A percentile compares a stretch with the other conserved stretches of the same genome.
These are phyloP conservation scores for Fusarium solani-melongenae DNA, from an alignment of 2,329 filamentous ascomycete species.

Conservation along the genomic window DNA sequence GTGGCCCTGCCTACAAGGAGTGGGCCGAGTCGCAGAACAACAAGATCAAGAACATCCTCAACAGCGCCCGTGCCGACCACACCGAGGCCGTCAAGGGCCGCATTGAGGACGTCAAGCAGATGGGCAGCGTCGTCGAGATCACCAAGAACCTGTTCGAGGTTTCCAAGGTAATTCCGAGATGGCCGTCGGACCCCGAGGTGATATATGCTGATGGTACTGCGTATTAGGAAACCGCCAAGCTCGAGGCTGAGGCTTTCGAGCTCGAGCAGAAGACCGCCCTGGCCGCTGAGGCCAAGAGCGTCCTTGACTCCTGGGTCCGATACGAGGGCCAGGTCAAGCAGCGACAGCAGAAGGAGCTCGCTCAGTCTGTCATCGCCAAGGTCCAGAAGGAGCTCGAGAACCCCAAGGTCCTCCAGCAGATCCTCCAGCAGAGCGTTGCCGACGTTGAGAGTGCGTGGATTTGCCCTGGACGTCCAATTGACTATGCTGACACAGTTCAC, in stretches of 20 bases:
- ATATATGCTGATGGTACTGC: constrained; percentile 38
- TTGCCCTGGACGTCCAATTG: neutral
- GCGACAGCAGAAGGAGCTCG: constrained; percentile 96
- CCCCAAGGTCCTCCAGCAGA: constrained; percentile 97
- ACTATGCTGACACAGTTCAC: constrained; percentile 48
- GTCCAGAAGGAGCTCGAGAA: constrained; percentile 99
- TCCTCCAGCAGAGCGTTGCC: constrained; percentile 93
- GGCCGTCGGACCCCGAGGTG: constrained; percentile 5
- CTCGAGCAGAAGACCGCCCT: constrained; percentile 96
- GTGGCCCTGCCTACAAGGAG: constrained; percentile 89
- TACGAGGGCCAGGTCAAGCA: constrained; percentile 99
- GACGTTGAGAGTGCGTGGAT: constrained; percentile 87
- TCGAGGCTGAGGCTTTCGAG: constrained; percentile 96
- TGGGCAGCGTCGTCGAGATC: constrained; percentile 92
- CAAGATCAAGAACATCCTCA: constrained; percentile 95
- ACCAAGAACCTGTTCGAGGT: constrained; percentile 98
- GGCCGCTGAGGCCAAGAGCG: constrained; percentile 90
- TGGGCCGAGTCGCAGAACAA: constrained; percentile 91
- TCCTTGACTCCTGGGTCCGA: constrained; percentile 98
- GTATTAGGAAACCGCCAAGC: constrained; percentile 89
- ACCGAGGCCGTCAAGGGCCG: constrained; percentile 93
- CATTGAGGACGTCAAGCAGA: constrained; percentile 94
- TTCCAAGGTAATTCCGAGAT: constrained; percentile 79
- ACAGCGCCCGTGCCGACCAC: constrained; percentile 93
- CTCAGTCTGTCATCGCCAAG: constrained; percentile 93